Evolutionary conservation across 768 basidiomycete species (phyloP), one percentile per base, ranked within the genome.

Genomic region (Tylopilus felleus): DNA sequence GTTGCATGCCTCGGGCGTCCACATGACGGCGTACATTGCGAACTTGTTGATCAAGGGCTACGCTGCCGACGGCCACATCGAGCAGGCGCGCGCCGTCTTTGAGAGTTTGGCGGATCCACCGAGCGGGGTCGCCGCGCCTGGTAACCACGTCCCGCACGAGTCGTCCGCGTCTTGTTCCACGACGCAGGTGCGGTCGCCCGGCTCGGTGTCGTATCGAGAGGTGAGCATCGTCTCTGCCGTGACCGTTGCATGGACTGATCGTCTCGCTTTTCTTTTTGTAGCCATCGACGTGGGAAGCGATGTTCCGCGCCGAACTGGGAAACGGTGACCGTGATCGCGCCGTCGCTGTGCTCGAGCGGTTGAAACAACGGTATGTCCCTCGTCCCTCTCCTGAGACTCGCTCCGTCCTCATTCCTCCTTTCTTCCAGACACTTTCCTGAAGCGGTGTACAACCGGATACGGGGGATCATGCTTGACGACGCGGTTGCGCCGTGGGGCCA

Each of bases 231-330:
- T n/a, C 14, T 47, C 22, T 17, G 21, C 8, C 21, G 33, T n/a
- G n/a, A 5, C 9, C 19, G 23, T 25, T 23, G 16, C 16, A 35
- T 16, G 35, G 13, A 25, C 28, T 47, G 1, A 29, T 36, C 14
- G 8, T 3, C 8, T 33, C 2, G 16, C 21, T 4, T 7, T 17
- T 4, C 5, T 2, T 27, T 29, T 8, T 14, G 3, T 23, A 91
- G 85, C 93, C 92, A 13, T 93, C 90, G 38, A 95, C 93, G 1
- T 96, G 90, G 86, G 97, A 98, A 65, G 85, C 84, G 5, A 98
- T 99, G 94, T 83, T 99, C 58, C 82, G 91, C 14, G 90, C 90
- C 1, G 97, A 99, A 67, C 77, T 98, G 12, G 84, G 84, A 19
- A 81, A 79, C 47, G 90, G 90, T 13, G 81, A 91, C 60, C 81